Percentiles rank a stretch among this genome's conserved stretches.
Evolutionary conservation across 345 rosid species (phyloP).

Genomic region (Lepidium sativum): DNA sequence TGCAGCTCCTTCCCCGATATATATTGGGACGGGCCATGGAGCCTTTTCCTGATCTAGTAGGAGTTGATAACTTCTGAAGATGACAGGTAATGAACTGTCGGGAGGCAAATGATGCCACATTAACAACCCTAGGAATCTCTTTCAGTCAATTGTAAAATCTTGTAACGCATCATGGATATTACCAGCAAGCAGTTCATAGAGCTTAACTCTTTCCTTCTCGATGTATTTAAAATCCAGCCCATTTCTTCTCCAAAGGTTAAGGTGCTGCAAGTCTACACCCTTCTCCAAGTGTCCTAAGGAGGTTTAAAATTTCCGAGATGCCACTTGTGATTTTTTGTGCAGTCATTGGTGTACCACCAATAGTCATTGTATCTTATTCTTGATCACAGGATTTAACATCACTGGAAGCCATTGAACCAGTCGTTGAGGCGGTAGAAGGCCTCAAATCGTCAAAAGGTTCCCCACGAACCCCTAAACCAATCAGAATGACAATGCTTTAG

Average conservation of each 20-base stretch:
- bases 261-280: conserved; percentile 75
- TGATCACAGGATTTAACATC: conserved; percentile 54
- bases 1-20: conserved; percentile 78
- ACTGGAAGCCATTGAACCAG: conserved; percentile 40
- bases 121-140: conserved; percentile 84
- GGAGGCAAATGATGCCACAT: conserved; percentile 92
- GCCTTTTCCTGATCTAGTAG: conserved; percentile 64
- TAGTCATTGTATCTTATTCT: conserved; percentile 44
- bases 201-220: conserved; percentile 66
- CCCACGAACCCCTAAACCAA: conserved; percentile 53
- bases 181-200: conserved; percentile 91
- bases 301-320: conserved; percentile 62
- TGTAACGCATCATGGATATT: conserved; percentile 58
- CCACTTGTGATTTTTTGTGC: conserved; percentile 50
- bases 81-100: conserved; percentile 48
- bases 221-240: conserved; percentile 88
- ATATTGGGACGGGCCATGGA: conserved; percentile 73
- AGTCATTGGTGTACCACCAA: conserved; percentile 38
- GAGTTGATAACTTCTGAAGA: conserved; percentile 64
- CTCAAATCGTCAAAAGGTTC: conserved; percentile 73
- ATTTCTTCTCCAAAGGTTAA: conserved; percentile 77
- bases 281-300: conserved; percentile 80
- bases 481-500: conserved; percentile 5
- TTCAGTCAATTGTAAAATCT: conserved; percentile 75
- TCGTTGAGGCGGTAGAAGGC: conserved; percentile 42